phyloP scores from a whole-genome alignment of 805 yeast species.

The Torulaspora microellipsoides region DNA sequence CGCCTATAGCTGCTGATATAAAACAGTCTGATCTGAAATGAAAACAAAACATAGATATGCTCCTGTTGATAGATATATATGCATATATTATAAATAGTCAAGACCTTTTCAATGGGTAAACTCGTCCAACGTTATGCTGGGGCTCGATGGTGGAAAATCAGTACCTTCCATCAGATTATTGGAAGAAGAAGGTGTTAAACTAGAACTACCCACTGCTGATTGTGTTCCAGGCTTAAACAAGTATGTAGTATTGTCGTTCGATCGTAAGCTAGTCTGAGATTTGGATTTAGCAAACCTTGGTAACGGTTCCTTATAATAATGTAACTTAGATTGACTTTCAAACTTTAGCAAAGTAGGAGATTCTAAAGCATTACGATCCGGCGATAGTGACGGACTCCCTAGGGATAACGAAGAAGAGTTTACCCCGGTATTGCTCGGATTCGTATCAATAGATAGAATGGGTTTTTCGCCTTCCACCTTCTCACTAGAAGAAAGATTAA shows the following conservation, averaged over 20 bases:
- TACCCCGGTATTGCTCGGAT: slow-evolving; percentile 24
- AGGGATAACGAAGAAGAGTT: slow-evolving; percentile 13
- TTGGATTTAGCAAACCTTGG: slow-evolving; percentile 15
- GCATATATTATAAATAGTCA: not conserved
- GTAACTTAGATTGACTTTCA: slow-evolving; percentile 21
- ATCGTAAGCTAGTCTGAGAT: not conserved
- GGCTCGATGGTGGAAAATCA: slow-evolving; percentile 27
- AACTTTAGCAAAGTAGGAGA: slow-evolving; percentile 32
- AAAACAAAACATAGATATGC: no score
- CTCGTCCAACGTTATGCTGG: slow-evolving; percentile 22
- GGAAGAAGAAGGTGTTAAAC: not conserved
- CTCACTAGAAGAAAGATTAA: not conserved
- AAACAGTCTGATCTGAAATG: not conserved
- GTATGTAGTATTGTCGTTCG: slow-evolving; percentile 6
- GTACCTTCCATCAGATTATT: not conserved
- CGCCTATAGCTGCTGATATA: slow-evolving; percentile 11
- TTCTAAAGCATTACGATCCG: slow-evolving; percentile 23
- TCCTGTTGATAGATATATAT: slow-evolving; percentile 6
- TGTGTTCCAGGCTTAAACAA: slow-evolving; percentile 5
- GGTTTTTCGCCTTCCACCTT: slow-evolving; percentile 15
- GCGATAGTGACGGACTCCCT: slow-evolving; percentile 32
- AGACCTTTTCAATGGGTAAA: slow-evolving; percentile 11
- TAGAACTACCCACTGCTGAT: not conserved
- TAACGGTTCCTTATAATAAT: slow-evolving; percentile 31
- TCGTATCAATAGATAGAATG: slow-evolving; percentile 27